Evolutionary conservation across 202 grass and related monocot genomes (phyloP), one percentile per base, ranked within the genome.

Genomic region (Miscanthus sacchariflorus): DNA sequence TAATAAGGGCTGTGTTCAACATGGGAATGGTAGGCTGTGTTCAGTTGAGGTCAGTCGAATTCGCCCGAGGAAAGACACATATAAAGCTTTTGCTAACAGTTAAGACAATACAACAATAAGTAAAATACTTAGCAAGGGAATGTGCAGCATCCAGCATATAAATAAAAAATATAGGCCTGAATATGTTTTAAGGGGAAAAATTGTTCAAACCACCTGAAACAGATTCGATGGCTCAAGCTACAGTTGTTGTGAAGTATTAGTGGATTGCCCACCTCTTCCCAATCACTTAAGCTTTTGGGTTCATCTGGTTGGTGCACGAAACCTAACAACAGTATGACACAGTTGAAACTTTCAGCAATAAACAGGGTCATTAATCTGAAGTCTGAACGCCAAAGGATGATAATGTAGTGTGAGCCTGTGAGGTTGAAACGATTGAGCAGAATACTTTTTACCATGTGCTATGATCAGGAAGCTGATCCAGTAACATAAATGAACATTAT

Each of bases 191-290:
- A 7, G 12, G 2, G 50, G 64, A 66, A 15, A 64, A 27, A 48
- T 18, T 36, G 0, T 15, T 39, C 25, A 18, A 74, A 65, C 2
- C 39, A 78, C 19, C 46, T 44, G 77, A 39, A 77, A 86, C 49
- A 85, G 68, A 46, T 54, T 83, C 44, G 42, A 83, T 79, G 58
- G 67, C 35, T 83, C 84, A 58, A 74, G 23, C 14, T 54, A 50
- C 30, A 33, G 30, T 33, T 33, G 30, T 33, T 33, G 30, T 33
- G 30, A 33, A 33, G 30, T 33, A 33, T 33, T 33, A 33, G 30
- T 33, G 30, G 30, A 33, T 33, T 33, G 30, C 30, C 30, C 30
- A 33, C 30, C 30, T 33, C 30, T 33, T 33, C 30, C 30, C 30
- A 33, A 33, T 33, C 30, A 33, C 30, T 33, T 33, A 33, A 33